Evolutionary conservation across 2,329 filamentous ascomycete species (phyloP).

Genomic region (Penicillium sp.): DNA sequence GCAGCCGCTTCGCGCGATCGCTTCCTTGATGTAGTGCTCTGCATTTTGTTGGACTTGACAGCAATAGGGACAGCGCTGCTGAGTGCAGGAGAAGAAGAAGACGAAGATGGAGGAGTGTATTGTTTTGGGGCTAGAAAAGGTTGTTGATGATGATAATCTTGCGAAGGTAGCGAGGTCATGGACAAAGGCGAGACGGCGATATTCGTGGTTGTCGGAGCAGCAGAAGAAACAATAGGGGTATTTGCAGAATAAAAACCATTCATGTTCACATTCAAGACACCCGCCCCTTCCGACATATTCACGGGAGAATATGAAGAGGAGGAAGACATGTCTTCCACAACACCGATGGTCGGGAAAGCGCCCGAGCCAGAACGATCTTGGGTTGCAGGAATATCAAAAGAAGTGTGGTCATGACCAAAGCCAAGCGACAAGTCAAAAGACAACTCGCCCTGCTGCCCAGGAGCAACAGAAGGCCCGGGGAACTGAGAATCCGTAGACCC

Average conservation of each 20-base stretch:
- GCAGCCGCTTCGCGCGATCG: background rate
- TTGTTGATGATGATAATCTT: slow-evolving; percentile 7
- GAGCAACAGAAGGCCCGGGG: background rate
- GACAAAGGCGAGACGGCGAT: background rate
- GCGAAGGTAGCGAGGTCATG: slow-evolving; percentile 6
- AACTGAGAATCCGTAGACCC: slow-evolving; percentile 1
- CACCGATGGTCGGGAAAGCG: background rate
- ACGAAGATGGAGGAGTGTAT: slow-evolving; percentile 4
- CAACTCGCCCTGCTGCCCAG: slow-evolving; percentile 2
- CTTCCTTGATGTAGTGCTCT: background rate
- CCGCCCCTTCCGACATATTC: slow-evolving; percentile 9
- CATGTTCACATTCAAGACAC: slow-evolving; percentile 6
- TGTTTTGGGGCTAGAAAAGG: slow-evolving; percentile 12
- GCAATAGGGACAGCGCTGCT: slow-evolving; percentile 6
- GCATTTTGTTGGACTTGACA: background rate
- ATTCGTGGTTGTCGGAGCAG: background rate
- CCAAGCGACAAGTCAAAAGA: slow-evolving; percentile 9
- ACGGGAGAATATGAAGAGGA: slow-evolving; percentile 5
- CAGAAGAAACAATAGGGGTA: background rate
- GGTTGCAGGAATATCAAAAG: background rate
- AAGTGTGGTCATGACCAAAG: background rate
- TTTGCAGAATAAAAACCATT: slow-evolving; percentile 10
- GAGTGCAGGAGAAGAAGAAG: slow-evolving; percentile 2
- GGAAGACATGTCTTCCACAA: slow-evolving; percentile 5
- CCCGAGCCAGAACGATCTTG: background rate